Percentiles rank a stretch among this genome's conserved stretches.
Conservation (phyloP, 495 filamentous ascomycete genomes). For the Podospora anserina region DNA sequence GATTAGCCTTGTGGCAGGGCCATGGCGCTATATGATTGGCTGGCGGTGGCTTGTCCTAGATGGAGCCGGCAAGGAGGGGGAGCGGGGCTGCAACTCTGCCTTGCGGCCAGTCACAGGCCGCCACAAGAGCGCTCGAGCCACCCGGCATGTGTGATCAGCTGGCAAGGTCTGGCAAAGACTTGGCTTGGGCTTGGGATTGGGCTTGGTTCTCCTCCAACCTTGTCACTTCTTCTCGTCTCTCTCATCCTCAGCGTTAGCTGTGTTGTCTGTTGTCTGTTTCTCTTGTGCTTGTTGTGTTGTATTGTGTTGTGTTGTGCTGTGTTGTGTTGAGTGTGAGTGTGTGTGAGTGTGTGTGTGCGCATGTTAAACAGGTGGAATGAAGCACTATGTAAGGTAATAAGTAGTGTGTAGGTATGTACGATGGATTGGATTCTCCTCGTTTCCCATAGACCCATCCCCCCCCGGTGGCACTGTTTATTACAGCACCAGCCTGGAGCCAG, state of each 20-base stretch:
- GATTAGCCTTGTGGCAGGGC: slow-evolving; percentile 38
- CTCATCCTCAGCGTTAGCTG: neutral
- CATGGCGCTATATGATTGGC: slow-evolving; percentile 23
- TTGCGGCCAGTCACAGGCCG: slow-evolving; percentile 24
- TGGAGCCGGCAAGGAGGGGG: slow-evolving; percentile 16
- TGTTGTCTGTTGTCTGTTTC: neutral
- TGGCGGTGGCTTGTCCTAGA: slow-evolving; percentile 6
- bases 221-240: neutral
- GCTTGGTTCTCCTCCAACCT: neutral
- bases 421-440: no score
- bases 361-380: no score
- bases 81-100: slow-evolving; percentile 25
- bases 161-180: slow-evolving; percentile 14
- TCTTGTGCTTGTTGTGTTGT: no score
- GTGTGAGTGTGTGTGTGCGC: no score
- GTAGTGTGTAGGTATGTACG: no score
- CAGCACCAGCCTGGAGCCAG: no score
- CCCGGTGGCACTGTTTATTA: no score
- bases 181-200: neutral
- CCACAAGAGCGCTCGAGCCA: slow-evolving; percentile 22
- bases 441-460: no score
- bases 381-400: no score
- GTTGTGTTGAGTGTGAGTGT: no score
- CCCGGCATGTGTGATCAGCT: slow-evolving; percentile 12
- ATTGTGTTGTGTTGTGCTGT: no score